These are phyloP conservation scores for Mercurialis annua DNA, from an alignment of 345 rosid genomes.

Conservation along the genomic window DNA sequence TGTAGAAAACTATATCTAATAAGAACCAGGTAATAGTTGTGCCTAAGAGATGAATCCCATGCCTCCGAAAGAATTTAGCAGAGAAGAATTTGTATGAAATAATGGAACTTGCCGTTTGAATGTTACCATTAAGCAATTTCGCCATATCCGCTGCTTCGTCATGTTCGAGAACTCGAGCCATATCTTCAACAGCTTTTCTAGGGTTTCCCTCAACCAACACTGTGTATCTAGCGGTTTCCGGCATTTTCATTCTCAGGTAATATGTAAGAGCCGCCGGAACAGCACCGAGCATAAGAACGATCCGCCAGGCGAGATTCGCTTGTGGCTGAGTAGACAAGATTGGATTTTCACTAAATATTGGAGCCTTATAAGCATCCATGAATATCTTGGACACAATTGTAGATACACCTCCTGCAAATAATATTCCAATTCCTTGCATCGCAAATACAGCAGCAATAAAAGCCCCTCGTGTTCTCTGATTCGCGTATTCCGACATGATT, in stretches of 20 bases:
- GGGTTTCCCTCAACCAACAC: slow-evolving; percentile 58
- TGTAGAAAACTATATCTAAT: slow-evolving; percentile 69
- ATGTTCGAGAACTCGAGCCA: slow-evolving; percentile 56
- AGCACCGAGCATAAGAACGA: slow-evolving; percentile 76
- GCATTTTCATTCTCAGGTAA: slow-evolving; percentile 83
- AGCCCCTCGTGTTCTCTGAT: too few species aligned
- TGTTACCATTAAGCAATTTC: slow-evolving; percentile 7
- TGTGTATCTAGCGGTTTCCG: slow-evolving; percentile 73
- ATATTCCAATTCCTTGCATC: too few species aligned
- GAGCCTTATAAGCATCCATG: too few species aligned
- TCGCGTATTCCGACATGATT: too few species aligned
- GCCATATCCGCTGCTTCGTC: slow-evolving; percentile 24
- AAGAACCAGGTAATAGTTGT: slow-evolving; percentile 70
- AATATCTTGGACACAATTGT: too few species aligned
- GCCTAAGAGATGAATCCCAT: slow-evolving; percentile 65
- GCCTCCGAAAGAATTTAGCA: slow-evolving; percentile 43
- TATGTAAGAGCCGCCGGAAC: slow-evolving; percentile 67
- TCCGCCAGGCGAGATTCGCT: slow-evolving; percentile 63
- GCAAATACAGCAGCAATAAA: too few species aligned
- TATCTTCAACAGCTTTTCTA: slow-evolving; percentile 62
- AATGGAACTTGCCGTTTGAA: not conserved
- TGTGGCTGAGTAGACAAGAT: slow-evolving; percentile 55
- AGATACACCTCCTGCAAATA: too few species aligned
- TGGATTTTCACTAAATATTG: too few species aligned
- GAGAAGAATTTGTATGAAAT: slow-evolving; percentile 44